Percentiles rank a stretch among this genome's conserved stretches.
Conservation (phyloP, 352 stramenopile species). For the Nothophytophthora sp. region DNA sequence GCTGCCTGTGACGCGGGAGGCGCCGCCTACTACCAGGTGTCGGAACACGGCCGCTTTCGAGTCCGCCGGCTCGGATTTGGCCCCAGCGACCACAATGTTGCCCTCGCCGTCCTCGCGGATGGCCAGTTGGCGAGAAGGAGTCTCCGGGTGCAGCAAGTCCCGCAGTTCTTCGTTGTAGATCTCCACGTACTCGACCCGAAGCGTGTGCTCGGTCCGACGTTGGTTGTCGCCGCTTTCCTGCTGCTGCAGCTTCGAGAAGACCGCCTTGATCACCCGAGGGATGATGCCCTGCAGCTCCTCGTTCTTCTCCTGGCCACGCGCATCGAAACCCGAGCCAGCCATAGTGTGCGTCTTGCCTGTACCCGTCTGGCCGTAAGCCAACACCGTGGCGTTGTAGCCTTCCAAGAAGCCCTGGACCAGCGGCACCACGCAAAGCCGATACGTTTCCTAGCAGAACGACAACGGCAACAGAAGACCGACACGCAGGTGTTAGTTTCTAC, state of each 20-base stretch:
- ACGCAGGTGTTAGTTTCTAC: neutral
- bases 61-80: conserved; percentile 79
- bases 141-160: conserved; percentile 92
- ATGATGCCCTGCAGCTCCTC: conserved; percentile 82
- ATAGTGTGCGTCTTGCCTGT: conserved; percentile 97
- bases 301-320: conserved; percentile 51
- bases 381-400: conserved; percentile 83
- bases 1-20: conserved; percentile 80
- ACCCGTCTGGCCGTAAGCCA: conserved; percentile 87
- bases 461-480: neutral
- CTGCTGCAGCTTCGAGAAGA: conserved; percentile 67
- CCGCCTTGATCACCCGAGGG: conserved; percentile 75
- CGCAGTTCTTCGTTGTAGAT: conserved; percentile 99
- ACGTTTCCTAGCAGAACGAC: conserved; percentile 49
- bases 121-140: conserved; percentile 69
- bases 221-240: conserved; percentile 35
- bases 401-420: conserved; percentile 82
- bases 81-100: conserved; percentile 80
- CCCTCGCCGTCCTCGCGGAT: conserved; percentile 83
- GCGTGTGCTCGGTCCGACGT: conserved; percentile 61
- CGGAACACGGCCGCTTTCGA: conserved; percentile 82
- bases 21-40: conserved; percentile 76
- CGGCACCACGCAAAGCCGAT: conserved; percentile 59
- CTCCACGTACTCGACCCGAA: conserved; percentile 97
- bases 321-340: conserved; percentile 63